Percentiles rank a stretch among this genome's conserved stretches.
Evolutionary conservation across 768 basidiomycete genomes (phyloP).

Genomic region (Phanerochaete sordida): DNA sequence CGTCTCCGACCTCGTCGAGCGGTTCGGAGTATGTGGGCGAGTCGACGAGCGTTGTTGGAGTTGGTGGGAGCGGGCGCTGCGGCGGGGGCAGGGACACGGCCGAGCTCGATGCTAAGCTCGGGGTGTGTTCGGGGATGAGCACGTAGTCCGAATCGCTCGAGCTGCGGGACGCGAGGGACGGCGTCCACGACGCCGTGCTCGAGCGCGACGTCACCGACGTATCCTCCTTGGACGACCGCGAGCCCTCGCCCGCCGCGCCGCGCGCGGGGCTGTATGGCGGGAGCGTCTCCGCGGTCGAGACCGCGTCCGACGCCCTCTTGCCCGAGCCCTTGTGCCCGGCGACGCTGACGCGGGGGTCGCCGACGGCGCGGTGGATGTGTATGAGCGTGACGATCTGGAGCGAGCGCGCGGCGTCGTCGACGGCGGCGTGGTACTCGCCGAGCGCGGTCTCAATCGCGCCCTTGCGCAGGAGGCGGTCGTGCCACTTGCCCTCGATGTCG

Average conservation of each 20-base stretch:
- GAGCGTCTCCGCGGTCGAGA: neutral
- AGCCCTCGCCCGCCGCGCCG: neutral
- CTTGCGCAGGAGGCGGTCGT: conserved; percentile 36
- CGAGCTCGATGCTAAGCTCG: too few relatives aligned
- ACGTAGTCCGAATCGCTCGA: neutral
- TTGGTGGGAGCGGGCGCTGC: neutral
- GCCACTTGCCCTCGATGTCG: conserved; percentile 40
- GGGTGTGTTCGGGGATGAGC: neutral
- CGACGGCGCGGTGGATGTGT: conserved; percentile 41
- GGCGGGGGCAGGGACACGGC: too few relatives aligned
- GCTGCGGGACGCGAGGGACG: neutral
- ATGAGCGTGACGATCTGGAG: conserved; percentile 50
- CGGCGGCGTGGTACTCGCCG: conserved; percentile 26
- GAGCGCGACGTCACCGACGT: neutral
- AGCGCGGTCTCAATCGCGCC: conserved; percentile 38
- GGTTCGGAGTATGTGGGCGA: neutral
- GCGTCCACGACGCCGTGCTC: neutral
- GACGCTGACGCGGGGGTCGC: conserved; percentile 5
- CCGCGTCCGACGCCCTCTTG: too few relatives aligned
- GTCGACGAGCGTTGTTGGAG: neutral
- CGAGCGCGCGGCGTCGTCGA: conserved; percentile 44
- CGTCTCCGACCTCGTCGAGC: too few relatives aligned
- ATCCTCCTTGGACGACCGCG: neutral
- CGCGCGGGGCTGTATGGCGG: neutral
- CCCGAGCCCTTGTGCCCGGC: too few relatives aligned